These are phyloP conservation scores for Paramarasmius palmivorus DNA, from an alignment of 1,284 basidiomycete genomes.

Conservation along the genomic window DNA sequence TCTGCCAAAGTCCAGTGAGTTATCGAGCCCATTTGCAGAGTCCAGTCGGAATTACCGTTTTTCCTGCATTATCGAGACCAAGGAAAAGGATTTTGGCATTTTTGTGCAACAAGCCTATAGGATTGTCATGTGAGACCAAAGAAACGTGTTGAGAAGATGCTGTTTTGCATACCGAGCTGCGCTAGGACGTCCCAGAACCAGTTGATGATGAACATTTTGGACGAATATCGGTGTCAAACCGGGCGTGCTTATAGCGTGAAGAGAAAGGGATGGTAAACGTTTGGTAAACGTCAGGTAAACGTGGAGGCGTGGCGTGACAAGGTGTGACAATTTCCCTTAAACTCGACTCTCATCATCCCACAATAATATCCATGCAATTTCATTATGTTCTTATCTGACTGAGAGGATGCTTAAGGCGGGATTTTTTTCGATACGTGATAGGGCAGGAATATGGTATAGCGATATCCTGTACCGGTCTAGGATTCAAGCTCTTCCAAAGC, in stretches of 20 bases:
- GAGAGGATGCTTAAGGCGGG: no score
- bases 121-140: neutral
- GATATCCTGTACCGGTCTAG: no score
- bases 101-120: constrained; percentile 91
- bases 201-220: constrained; percentile 82
- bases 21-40: neutral
- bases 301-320: neutral
- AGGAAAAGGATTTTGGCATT: constrained; percentile 99
- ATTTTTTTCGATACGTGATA: no score
- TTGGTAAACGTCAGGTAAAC: neutral
- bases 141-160: constrained; percentile 3
- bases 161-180: constrained; percentile 68
- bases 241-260: constrained; percentile 12
- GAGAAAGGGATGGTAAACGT: constrained; percentile 19
- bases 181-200: constrained; percentile 96
- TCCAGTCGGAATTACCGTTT: constrained; percentile 74
- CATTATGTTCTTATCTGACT: no score
- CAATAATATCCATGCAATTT: no score
- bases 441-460: no score
- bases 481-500: no score
- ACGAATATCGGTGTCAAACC: constrained; percentile 10
- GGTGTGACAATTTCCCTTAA: no score
- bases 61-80: constrained; percentile 98
- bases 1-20: constrained; percentile 51
- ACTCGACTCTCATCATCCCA: no score